Evolutionary conservation across 2,329 filamentous ascomycete species (phyloP).

Genomic region (Emmonsia crescens): DNA sequence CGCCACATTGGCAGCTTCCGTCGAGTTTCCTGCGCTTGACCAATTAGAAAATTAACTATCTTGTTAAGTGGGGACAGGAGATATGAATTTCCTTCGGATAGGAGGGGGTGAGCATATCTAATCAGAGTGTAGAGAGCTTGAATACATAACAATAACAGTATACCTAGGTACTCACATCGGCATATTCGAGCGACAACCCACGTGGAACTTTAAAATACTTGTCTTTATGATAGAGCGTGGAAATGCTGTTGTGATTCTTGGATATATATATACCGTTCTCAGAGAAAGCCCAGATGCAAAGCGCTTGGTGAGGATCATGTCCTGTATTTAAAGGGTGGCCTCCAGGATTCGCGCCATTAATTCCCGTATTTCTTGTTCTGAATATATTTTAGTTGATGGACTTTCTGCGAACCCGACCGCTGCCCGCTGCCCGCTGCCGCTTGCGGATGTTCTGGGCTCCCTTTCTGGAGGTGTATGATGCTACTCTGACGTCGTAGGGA

Average conservation of each 20-base stretch:
- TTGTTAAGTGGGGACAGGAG: too few species aligned
- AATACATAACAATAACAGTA: too few species aligned
- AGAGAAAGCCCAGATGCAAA: neutral
- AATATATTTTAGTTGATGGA: too few species aligned
- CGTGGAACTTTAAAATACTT: neutral
- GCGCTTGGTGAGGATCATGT: neutral
- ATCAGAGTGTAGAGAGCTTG: too few species aligned
- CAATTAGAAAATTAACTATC: too few species aligned
- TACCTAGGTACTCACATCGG: slow-evolving; percentile 22
- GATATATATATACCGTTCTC: neutral
- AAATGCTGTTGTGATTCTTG: neutral
- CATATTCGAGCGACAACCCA: slow-evolving; percentile 9
- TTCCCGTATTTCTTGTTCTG: neutral
- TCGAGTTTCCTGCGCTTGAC: slow-evolving; percentile 33
- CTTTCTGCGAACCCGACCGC: too few species aligned
- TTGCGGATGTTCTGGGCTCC: neutral
- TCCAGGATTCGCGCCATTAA: too few species aligned
- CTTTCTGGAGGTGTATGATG: neutral
- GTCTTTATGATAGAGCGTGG: neutral
- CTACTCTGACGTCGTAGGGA: neutral
- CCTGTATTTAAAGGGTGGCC: neutral
- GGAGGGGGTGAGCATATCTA: too few species aligned
- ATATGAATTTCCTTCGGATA: too few species aligned
- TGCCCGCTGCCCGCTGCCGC: neutral
- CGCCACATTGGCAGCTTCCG: slow-evolving; percentile 41